These are phyloP conservation scores for Suillus subaureus DNA, from an alignment of 768 basidiomycete genomes.

Conservation along the genomic window DNA sequence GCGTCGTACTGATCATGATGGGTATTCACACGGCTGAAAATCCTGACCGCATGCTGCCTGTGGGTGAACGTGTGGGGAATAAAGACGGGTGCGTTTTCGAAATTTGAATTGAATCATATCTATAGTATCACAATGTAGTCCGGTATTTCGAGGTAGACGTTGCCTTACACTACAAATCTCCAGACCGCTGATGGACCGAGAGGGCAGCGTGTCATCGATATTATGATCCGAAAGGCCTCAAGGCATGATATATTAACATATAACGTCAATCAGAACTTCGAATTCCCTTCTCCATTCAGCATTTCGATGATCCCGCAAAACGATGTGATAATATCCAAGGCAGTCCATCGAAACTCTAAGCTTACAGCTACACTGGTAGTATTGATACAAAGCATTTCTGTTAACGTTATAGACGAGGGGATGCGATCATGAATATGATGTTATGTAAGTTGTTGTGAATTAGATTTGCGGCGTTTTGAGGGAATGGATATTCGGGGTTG, in stretches of 20 bases:
- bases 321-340: background rate
- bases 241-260: background rate
- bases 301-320: background rate
- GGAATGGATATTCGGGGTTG: background rate
- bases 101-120: background rate
- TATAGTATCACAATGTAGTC: background rate
- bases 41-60: no score
- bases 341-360: background rate
- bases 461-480: background rate
- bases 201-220: background rate
- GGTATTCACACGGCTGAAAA: background rate
- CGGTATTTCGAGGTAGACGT: background rate
- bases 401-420: conserved; percentile 1
- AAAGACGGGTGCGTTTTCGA: background rate
- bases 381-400: conserved; percentile 14
- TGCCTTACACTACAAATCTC: background rate
- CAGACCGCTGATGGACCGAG: background rate
- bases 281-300: background rate
- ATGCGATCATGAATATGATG: background rate
- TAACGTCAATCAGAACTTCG: background rate
- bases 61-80: background rate
- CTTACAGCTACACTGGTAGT: conserved; percentile 13
- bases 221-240: background rate
- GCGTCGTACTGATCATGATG: background rate
- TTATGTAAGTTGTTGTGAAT: conserved; percentile 1